Evolutionary conservation across 1,139 yeast species (phyloP).

Genomic region (Waltiozyma sp.): DNA sequence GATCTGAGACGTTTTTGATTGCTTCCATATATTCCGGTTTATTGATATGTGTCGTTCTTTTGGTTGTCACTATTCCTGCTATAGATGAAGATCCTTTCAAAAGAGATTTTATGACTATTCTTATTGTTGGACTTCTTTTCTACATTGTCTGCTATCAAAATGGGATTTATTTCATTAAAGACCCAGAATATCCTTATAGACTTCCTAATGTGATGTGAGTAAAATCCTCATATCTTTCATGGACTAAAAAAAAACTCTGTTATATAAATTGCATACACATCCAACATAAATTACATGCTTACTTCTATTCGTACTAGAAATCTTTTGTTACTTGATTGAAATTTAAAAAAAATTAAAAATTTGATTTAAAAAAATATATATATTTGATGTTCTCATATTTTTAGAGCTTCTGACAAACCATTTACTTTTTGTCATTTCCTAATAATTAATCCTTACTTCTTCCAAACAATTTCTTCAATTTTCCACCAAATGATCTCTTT

Average conservation of each 20-base stretch:
- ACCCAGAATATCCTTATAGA: conserved; percentile 27
- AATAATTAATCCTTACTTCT: conserved; percentile 18
- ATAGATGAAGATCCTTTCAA: conserved; percentile 11
- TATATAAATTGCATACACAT: too few relatives aligned
- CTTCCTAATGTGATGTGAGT: conserved; percentile 1
- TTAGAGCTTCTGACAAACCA: too few relatives aligned
- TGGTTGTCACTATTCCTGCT: conserved; percentile 24
- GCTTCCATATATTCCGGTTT: conserved; percentile 36
- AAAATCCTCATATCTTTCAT: too few relatives aligned
- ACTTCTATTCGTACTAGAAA: too few relatives aligned
- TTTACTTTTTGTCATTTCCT: too few relatives aligned
- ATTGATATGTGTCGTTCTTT: conserved; percentile 27
- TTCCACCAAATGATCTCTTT: conserved; percentile 32
- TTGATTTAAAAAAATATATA: too few relatives aligned
- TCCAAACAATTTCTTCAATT: conserved; percentile 53
- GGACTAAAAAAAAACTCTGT: too few relatives aligned
- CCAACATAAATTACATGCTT: too few relatives aligned
- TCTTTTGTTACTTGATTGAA: too few relatives aligned
- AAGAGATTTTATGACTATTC: conserved; percentile 13
- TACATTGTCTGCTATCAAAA: conserved; percentile 24
- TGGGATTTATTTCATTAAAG: conserved; percentile 26
- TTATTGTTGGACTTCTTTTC: conserved; percentile 20
- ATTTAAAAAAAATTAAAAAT: too few relatives aligned
- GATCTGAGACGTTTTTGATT: conserved; percentile 47
- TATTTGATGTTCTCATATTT: too few relatives aligned